Base-by-base conservation (phyloP, 108 stramenopile genomes). In the Cyclotella kingstonii region DNA sequence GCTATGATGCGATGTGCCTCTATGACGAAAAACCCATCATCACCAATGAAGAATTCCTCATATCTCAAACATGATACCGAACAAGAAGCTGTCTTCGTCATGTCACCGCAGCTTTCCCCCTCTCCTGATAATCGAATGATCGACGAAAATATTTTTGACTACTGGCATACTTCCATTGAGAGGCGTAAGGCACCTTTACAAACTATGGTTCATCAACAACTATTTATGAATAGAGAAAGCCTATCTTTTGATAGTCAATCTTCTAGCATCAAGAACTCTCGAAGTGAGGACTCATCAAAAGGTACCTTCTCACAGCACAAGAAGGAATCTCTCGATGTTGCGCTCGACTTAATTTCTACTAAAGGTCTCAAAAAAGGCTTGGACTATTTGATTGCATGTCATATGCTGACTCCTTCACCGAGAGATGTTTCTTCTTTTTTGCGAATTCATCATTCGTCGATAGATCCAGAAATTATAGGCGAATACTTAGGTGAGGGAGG, bases 361-460 rank as follows among this genome's bases (percentile, higher is more conserved):
- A 95, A 95, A 78, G 78, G 89, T 12, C 68, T 98, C 18, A 90
- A 91, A 54, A 97, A 96, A 74, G 95, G 87, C 3, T 69, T 98
- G 11, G 94, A 96, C 18, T 96, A 94, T 63, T 68, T 98, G 34
- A 83, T 97, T 59, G 92, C 93, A 9, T 83, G 79, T 54, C 81
- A 86, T 63, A 87, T 96, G 45, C 73, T 98, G 31, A 85, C 90
- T 23, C 81, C 93, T 26, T 92, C 96, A 19, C 95, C 98, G 23
- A 65, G 93, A 43, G 90, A 95, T 19, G 82, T 97, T 41, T 80
- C 93, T 7, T 78, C 84, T 41, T 97, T 95, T 52, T 77, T 97
- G 36, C 76, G 94, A 25, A 60, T 97, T 22, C 89, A 98, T 70
- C 80, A 88, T 50, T 67, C 77, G 22, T 68, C 78, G 11, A 70